These are phyloP conservation scores for Kwoniella sp. DNA, from an alignment of 768 basidiomycete species.

Conservation along the genomic window DNA sequence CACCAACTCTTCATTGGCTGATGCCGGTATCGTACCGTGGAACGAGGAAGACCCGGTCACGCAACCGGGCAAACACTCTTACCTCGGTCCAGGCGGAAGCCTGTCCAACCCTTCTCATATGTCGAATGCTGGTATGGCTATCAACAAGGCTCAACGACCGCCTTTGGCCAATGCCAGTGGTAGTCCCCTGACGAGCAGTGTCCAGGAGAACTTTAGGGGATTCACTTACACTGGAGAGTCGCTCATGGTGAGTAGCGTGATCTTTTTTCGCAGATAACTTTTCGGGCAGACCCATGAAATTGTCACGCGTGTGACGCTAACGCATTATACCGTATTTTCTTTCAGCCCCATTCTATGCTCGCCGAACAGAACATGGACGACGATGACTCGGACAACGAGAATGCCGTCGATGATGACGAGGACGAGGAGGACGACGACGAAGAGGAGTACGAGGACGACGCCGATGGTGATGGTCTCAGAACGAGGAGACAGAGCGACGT, in stretches of 20 bases:
- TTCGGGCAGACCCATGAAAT: no score
- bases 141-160: slow-evolving; percentile 46
- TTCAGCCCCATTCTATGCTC: slow-evolving; percentile 45
- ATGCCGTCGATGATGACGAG: slow-evolving; percentile 62
- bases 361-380: slow-evolving; percentile 46
- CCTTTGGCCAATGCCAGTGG: slow-evolving; percentile 51
- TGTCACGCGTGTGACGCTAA: no score
- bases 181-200: slow-evolving; percentile 80
- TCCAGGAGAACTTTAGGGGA: slow-evolving; percentile 95
- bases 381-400: slow-evolving; percentile 56
- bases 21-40: slow-evolving; percentile 71
- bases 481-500: slow-evolving; percentile 54
- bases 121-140: slow-evolving; percentile 40
- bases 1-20: slow-evolving; percentile 68
- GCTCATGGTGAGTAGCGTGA: slow-evolving; percentile 50
- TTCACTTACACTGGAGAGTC: slow-evolving; percentile 66
- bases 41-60: slow-evolving; percentile 55
- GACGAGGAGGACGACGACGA: slow-evolving; percentile 74
- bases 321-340: background rate
- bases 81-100: slow-evolving; percentile 53
- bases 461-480: slow-evolving; percentile 44
- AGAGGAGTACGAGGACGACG: slow-evolving; percentile 53
- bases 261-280: no score
- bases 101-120: slow-evolving; percentile 28
- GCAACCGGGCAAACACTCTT: slow-evolving; percentile 43